Base-by-base conservation (phyloP, 2,329 filamentous ascomycete genomes). In the Penicillium brasilianum region DNA sequence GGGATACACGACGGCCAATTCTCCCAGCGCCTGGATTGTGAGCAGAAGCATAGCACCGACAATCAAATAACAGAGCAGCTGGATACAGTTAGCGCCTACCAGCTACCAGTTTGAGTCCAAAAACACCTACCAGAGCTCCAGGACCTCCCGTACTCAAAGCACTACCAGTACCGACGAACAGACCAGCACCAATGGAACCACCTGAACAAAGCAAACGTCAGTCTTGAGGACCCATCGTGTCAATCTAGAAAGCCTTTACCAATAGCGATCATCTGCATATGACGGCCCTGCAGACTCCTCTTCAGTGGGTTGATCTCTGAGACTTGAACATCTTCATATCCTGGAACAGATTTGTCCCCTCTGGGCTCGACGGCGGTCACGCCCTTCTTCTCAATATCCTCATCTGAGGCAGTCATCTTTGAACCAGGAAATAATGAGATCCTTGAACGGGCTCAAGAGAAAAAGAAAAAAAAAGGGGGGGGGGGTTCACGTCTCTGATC, bases 1-100 rank as follows among this genome's bases (percentile, higher is more conserved):
- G 0, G 86, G 87, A 59, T 85, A 88, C 62, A 87, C 82, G 52
- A 88, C 84, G 51, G 85, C 84, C 60, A 88, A 64, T 76, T 89
- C 87, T 49, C 84, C 86, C 52, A 88, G 77, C 28, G 86, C 85
- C 66, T 86, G 84, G 68, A 86, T 81, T 10, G 84, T 86, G 67
- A 85, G 82, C 48, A 87, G 76, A 66, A 88, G 77, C 82, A 88
- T 86, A 67, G 68, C 59, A 60, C 85, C 85, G 68, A 88, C 80
- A 62, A 87, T 82, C 8, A 81, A 67, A 70, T 87, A 88, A 60
- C 72, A 71, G 52, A 79, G 59, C 14, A 79, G 60, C 60, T 63
- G 41, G 22, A 13, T 16, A 18, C 2, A 13, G 43, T 58, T 53
- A 55, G 55, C 8, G 8, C 4, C 20, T 6, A 20, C 30, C 20